Conservation (phyloP, 345 rosid species). For the Acer campestre region DNA sequence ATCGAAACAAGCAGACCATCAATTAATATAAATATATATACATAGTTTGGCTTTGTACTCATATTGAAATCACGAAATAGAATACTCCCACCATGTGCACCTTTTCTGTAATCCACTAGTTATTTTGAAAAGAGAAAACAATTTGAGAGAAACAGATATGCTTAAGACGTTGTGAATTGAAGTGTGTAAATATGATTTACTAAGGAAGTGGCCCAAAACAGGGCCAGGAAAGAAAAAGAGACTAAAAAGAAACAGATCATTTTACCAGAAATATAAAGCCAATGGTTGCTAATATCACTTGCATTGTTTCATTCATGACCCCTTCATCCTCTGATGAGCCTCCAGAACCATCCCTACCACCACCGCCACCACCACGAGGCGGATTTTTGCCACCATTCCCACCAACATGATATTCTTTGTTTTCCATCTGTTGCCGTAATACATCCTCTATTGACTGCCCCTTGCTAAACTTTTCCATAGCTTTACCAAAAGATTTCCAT, state of each 20-base stretch:
- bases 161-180: no score
- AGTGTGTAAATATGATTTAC: no score
- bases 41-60: not conserved
- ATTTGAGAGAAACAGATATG: not conserved
- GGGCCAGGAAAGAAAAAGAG: not conserved
- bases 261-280: conserved; percentile 68
- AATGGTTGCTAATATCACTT: conserved; percentile 66
- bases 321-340: conserved; percentile 45
- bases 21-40: not conserved
- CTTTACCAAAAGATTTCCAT: conserved; percentile 62
- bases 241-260: not conserved
- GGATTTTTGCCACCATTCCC: conserved; percentile 48
- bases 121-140: not conserved
- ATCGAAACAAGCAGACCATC: not conserved
- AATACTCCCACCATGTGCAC: not conserved
- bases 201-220: no score
- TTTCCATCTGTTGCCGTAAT: conserved; percentile 61
- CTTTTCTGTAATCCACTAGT: not conserved
- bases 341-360: conserved; percentile 39
- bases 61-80: not conserved
- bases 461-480: conserved; percentile 47
- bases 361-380: conserved; percentile 51
- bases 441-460: conserved; percentile 61
- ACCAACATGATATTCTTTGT: conserved; percentile 46
- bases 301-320: conserved; percentile 53